Base-by-base conservation (phyloP, 2,329 filamentous ascomycete species). In the Talaromyces islandicus region DNA sequence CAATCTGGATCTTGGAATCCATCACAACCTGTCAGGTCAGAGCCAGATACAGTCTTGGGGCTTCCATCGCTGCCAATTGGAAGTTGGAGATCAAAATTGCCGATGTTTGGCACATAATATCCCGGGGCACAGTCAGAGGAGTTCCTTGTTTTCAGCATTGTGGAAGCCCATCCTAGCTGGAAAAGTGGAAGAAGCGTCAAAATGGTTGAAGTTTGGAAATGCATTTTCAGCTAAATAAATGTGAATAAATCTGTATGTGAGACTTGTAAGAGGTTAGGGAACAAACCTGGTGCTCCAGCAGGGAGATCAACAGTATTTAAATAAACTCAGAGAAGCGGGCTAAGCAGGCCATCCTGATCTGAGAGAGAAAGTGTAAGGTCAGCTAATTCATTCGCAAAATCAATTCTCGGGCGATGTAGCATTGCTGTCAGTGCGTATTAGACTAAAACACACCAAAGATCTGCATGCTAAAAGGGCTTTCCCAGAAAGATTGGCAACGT, bases 21-120 rank as follows among this genome's bases (percentile, higher is more conserved):
- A 4, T 61, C 35, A 65, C 75, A 78, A 57, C 72, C 71, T n/a
- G 66, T 58, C 17, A 79, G 71, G 24, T 70, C 59, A 5, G 64
- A 62, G 46, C 67, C 62, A 9, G 68, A 60, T 38, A 78, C 70
- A 21, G 66, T 68, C 56, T 68, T 64, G 12, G 72, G 69, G 25
- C 65, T 61, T 21, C 69, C 68, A 21, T 56, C 46, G 30, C 54
- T 67, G 56, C 74, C 76, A 17, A 66, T 73, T 2, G 77, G 76
- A 1, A 78, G 70, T 60, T 78, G 76, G 2, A 79, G 72, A 10
- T 64, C 53, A 25, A 56, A 56, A 21, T 60, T 50, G 21, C 41
- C 53, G 25, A 60, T 72, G 7, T 30, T 56, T 7, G 58, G 58
- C 30, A 56, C 29, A 50, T 46, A 56, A 48, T 52, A 52, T 68